Evolutionary conservation across 2,329 filamentous ascomycete genomes (phyloP).

Genomic region (Ambrosiella xylebori): DNA sequence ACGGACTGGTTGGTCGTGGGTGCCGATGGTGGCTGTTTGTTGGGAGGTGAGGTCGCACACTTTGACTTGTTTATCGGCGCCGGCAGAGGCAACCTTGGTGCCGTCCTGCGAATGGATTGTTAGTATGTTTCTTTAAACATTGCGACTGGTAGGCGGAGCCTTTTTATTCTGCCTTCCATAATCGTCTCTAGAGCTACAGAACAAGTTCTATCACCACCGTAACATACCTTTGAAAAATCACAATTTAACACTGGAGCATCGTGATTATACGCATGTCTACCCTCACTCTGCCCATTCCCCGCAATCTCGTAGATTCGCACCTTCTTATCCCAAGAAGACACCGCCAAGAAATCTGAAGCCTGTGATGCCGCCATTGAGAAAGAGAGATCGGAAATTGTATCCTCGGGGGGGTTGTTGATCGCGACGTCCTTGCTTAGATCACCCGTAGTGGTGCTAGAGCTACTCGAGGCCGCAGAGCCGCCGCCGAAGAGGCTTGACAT

Average conservation of each 20-base stretch:
- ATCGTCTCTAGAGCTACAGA: background rate
- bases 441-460: slow-evolving; percentile 57
- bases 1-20: slow-evolving; percentile 70
- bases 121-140: background rate
- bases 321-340: slow-evolving; percentile 94
- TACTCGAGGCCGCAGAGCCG: slow-evolving; percentile 33
- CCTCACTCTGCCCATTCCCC: slow-evolving; percentile 57
- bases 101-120: slow-evolving; percentile 48
- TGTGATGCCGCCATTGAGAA: slow-evolving; percentile 50
- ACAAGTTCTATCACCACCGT: background rate
- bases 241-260: slow-evolving; percentile 69
- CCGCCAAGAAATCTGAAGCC: slow-evolving; percentile 63
- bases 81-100: slow-evolving; percentile 68
- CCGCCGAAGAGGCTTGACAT: slow-evolving; percentile 52
- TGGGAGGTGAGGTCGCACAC: slow-evolving; percentile 64
- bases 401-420: slow-evolving; percentile 61
- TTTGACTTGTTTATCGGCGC: slow-evolving; percentile 80
- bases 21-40: slow-evolving; percentile 56
- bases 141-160: too few relatives aligned
- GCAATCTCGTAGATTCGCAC: slow-evolving; percentile 92
- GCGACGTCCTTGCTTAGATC: slow-evolving; percentile 82
- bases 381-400: slow-evolving; percentile 72
- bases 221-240: slow-evolving; percentile 70
- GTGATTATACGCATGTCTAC: slow-evolving; percentile 74
- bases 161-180: too few relatives aligned